phyloP scores from a whole-genome alignment of 768 basidiomycete species.

The Tubosaeta sp. region DNA sequence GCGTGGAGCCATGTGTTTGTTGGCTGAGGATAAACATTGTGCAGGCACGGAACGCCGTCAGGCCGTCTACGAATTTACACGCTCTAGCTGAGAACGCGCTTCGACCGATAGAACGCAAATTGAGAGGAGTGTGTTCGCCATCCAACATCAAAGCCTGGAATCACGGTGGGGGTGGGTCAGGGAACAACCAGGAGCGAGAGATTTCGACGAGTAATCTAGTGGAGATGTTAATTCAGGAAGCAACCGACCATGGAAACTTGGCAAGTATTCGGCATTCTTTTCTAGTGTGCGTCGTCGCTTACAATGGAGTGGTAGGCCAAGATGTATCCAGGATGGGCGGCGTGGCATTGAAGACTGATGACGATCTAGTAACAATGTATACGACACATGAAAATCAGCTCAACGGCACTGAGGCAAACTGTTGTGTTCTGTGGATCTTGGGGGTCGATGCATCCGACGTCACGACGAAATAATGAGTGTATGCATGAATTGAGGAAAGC shows the following conservation, averaged over 20 bases:
- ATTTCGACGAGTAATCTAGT: constrained; percentile 84
- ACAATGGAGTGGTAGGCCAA: constrained; percentile 48
- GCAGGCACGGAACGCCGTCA: constrained; percentile 49
- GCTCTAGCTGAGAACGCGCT: constrained; percentile 73
- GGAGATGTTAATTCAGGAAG: constrained; percentile 87
- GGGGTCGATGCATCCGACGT: background rate
- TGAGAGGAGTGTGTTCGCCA: constrained; percentile 64
- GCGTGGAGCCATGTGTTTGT: constrained; percentile 5
- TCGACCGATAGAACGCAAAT: constrained; percentile 77
- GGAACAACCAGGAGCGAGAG: constrained; percentile 32
- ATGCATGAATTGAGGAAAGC: constrained; percentile 11
- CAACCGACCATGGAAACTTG: constrained; percentile 69
- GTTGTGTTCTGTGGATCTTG: background rate
- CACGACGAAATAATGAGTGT: constrained; percentile 8
- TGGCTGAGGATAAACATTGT: background rate
- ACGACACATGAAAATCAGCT: background rate
- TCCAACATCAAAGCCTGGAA: constrained; percentile 40
- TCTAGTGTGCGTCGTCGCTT: background rate
- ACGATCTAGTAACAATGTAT: background rate
- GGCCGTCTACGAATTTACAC: constrained; percentile 51
- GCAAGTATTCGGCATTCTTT: constrained; percentile 32
- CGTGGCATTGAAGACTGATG: constrained; percentile 54
- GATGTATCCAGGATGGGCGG: constrained; percentile 91
- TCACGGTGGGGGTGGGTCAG: constrained; percentile 22
- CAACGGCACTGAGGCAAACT: background rate